phyloP scores from a whole-genome alignment of 2,329 filamentous ascomycete species.

The Whalleya microplaca region DNA sequence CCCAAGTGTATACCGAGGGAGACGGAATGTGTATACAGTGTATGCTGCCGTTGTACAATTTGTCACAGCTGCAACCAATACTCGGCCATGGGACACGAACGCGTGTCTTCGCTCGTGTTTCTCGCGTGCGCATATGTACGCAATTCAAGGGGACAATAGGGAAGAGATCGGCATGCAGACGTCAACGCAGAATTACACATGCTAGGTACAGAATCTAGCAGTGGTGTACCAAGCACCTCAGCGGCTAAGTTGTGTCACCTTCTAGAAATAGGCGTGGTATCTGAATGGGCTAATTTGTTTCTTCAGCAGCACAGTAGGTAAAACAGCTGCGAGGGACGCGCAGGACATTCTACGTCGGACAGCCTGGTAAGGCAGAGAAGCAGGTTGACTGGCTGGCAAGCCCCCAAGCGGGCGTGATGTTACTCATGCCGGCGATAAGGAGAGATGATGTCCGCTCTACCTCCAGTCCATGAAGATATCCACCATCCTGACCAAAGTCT shows the following conservation, averaged over 20 bases:
- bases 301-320: background rate
- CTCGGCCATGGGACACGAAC: background rate
- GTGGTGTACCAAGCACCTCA: background rate
- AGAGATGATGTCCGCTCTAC: too few species aligned
- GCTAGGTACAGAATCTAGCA: constrained; percentile 57
- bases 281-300: background rate
- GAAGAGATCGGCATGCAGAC: background rate
- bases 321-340: too few species aligned
- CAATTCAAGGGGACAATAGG: background rate
- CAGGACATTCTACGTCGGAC: too few species aligned
- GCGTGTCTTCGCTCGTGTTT: background rate
- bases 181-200: constrained; percentile 16
- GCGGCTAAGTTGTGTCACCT: constrained; percentile 10
- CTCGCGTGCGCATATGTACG: too few species aligned
- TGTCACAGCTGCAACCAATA: background rate
- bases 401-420: background rate
- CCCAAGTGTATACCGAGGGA: background rate
- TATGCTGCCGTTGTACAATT: background rate
- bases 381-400: background rate
- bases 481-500: too few species aligned
- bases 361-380: background rate
- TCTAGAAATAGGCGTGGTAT: constrained; percentile 15
- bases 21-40: background rate
- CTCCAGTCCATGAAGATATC: too few species aligned
- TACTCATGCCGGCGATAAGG: too few species aligned